phyloP scores from a whole-genome alignment of 192 early-diverging fungal genomes.

The Ambispora gerdemannii region DNA sequence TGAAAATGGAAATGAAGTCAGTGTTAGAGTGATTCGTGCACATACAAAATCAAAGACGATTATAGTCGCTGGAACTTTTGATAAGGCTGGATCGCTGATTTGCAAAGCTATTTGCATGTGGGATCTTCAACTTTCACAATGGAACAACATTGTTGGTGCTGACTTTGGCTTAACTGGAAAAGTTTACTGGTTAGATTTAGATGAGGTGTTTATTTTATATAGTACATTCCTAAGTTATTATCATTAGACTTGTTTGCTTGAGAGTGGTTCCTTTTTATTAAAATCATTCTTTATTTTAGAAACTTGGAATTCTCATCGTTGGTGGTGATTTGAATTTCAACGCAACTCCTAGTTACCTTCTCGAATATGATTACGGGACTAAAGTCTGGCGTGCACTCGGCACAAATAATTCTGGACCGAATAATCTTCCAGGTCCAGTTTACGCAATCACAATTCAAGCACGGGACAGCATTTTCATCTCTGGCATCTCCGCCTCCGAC shows the following conservation, averaged over 20 bases:
- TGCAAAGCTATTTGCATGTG: constrained; percentile 32
- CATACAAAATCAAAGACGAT: constrained; percentile 35
- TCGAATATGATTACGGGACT: constrained; percentile 48
- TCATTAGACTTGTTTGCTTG: not conserved
- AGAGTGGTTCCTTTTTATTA: not conserved
- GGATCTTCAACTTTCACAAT: constrained; percentile 30
- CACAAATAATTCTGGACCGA: too few species aligned
- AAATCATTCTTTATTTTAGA: not conserved
- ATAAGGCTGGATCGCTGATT: constrained; percentile 39
- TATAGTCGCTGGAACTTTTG: constrained; percentile 55
- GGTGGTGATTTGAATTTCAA: constrained; percentile 43
- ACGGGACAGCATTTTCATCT: constrained; percentile 29
- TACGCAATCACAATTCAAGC: constrained; percentile 43
- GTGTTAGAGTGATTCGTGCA: constrained; percentile 16
- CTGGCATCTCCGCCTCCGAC: constrained; percentile 17
- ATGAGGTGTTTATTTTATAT: constrained; percentile 4
- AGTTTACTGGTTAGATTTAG: constrained; percentile 36
- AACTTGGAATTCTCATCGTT: constrained; percentile 27
- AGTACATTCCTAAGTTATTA: not conserved
- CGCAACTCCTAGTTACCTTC: constrained; percentile 40
- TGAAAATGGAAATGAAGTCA: constrained; percentile 23
- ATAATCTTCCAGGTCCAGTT: constrained; percentile 51
- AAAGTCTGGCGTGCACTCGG: constrained; percentile 35
- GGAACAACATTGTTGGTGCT: constrained; percentile 13
- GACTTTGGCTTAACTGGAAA: constrained; percentile 32